Conservation (phyloP, 768 basidiomycete genomes). For the Coprinellus micaceus region DNA sequence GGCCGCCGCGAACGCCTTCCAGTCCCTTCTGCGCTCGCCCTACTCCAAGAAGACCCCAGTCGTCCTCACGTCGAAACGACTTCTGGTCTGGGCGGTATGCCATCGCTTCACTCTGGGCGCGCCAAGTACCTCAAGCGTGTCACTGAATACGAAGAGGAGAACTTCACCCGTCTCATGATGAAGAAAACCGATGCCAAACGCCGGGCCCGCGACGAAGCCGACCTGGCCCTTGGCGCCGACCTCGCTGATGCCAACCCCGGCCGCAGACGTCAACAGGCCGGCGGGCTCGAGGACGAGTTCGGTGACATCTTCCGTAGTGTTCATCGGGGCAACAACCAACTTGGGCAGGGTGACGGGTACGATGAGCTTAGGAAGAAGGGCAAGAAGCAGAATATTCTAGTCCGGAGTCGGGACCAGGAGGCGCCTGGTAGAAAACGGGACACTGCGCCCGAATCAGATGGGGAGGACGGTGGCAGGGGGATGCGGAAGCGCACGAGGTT, state of each 20-base stretch:
- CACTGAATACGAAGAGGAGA: slow-evolving; percentile 90
- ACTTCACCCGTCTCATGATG: slow-evolving; percentile 87
- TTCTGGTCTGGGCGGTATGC: slow-evolving; percentile 64
- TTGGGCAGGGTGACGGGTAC: slow-evolving; percentile 64
- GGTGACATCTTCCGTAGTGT: slow-evolving; percentile 70
- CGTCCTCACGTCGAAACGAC: slow-evolving; percentile 70
- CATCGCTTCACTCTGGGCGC: slow-evolving; percentile 57
- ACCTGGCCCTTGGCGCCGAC: slow-evolving; percentile 80
- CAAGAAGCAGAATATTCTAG: slow-evolving; percentile 58
- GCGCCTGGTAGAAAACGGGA: slow-evolving; percentile 23
- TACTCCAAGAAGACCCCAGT: slow-evolving; percentile 62
- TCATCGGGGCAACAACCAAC: slow-evolving; percentile 40
- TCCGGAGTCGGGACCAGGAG: slow-evolving; percentile 45
- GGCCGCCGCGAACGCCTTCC: slow-evolving; percentile 39
- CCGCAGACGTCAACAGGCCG: slow-evolving; percentile 54
- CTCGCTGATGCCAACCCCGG: slow-evolving; percentile 41
- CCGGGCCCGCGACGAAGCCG: slow-evolving; percentile 77
- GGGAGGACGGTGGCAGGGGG: slow-evolving; percentile 27
- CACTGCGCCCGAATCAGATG: slow-evolving; percentile 17
- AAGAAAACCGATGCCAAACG: slow-evolving; percentile 80
- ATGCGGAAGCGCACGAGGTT: slow-evolving; percentile 47
- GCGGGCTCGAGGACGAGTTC: slow-evolving; percentile 82
- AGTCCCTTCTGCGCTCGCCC: slow-evolving; percentile 63
- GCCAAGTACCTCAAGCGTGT: slow-evolving; percentile 77
- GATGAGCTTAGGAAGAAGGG: slow-evolving; percentile 71